Evolutionary conservation across 306 rosid genomes (phyloP).

Genomic region (Trifolium dubium): DNA sequence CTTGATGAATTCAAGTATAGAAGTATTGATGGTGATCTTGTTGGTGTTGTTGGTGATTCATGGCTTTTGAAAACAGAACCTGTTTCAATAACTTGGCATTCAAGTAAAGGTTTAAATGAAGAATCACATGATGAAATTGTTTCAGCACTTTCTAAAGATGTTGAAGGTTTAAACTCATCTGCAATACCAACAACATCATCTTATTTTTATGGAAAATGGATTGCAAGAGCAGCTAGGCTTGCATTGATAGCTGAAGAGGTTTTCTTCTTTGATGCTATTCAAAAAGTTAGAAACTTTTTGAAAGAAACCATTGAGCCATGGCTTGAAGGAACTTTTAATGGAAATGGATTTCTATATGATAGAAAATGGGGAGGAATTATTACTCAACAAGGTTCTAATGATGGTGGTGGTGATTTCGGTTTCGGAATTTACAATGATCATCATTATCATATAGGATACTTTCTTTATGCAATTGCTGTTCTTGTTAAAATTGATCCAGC

Average conservation of each 20-base stretch:
- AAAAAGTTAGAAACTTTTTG: conserved; percentile 55
- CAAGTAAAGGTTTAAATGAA: conserved; percentile 58
- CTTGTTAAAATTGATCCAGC: conserved; percentile 74
- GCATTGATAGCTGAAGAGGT: conserved; percentile 91
- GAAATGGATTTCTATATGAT: conserved; percentile 79
- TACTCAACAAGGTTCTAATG: conserved; percentile 66
- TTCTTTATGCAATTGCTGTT: conserved; percentile 68
- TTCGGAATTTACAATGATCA: conserved; percentile 62
- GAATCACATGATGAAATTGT: conserved; percentile 58
- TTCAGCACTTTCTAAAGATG: conserved; percentile 65
- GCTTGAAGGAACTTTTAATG: conserved; percentile 73
- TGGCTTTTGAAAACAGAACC: conserved; percentile 69
- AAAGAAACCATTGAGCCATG: conserved; percentile 79
- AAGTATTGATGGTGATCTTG: conserved; percentile 89
- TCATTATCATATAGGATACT: conserved; percentile 1
- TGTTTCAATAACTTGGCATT: conserved; percentile 77
- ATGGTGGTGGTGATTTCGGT: conserved; percentile 71
- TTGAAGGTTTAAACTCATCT: conserved; percentile 51
- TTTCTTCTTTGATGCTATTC: conserved; percentile 56
- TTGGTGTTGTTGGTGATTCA: conserved; percentile 79
- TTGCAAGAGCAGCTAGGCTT: conserved; percentile 85
- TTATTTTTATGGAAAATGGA: conserved; percentile 72
- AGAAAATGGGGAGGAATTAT: conserved; percentile 79
- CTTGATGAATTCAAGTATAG: conserved; percentile 65
- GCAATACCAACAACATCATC: conserved; percentile 47